Conservation (phyloP, 495 filamentous ascomycete species). For the Neurospora sp. region DNA sequence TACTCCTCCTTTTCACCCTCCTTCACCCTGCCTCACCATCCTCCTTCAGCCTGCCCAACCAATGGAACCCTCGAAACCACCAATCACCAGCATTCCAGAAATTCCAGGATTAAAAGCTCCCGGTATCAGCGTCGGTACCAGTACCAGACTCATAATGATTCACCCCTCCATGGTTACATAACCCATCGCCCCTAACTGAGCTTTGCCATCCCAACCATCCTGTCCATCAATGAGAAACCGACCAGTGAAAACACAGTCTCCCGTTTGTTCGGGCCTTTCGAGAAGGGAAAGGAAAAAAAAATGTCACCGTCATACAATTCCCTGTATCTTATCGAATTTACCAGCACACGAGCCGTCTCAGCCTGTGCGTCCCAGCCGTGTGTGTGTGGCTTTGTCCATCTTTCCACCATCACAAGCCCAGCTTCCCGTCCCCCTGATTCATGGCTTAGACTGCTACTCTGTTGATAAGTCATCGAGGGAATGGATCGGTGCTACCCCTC, state of each 20-base stretch:
- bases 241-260: not conserved
- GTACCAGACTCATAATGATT: not conserved
- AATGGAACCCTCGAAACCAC: not conserved
- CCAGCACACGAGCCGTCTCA: not conserved
- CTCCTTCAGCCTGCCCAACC: not conserved
- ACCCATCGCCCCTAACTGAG: not conserved
- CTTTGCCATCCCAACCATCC: not conserved
- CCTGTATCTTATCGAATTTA: no score
- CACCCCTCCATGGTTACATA: not conserved
- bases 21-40: not conserved
- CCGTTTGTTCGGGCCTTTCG: not conserved
- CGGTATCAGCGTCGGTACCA: not conserved
- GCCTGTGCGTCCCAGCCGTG: not conserved
- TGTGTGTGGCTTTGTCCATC: not conserved
- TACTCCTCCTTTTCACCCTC: not conserved
- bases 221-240: not conserved
- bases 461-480: not conserved
- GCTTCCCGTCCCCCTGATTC: not conserved
- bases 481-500: not conserved
- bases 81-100: not conserved
- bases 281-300: not conserved
- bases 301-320: not conserved
- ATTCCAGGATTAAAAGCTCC: not conserved
- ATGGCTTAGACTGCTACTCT: not conserved
- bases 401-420: not conserved